Evolutionary conservation across 371 early-diverging fungal genomes (phyloP).

Genomic region (Zopfochytrium polystomum): DNA sequence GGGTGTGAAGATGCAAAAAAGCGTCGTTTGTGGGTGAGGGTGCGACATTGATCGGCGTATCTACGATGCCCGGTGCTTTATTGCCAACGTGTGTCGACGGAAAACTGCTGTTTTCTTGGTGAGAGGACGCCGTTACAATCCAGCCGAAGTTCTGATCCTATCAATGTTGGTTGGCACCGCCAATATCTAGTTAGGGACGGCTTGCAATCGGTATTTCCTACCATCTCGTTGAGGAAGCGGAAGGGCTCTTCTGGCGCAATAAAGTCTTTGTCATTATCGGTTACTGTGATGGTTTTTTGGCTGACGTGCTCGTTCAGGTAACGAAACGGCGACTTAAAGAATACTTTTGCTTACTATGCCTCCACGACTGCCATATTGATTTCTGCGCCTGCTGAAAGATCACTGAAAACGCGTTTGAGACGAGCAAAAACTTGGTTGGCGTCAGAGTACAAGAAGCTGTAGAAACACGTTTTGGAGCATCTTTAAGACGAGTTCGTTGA

Average conservation of each 20-base stretch:
- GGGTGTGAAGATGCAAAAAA: neutral
- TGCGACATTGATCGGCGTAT: too few species aligned
- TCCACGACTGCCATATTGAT: slow-evolving; percentile 13
- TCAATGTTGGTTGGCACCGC: neutral
- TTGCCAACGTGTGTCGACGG: too few species aligned
- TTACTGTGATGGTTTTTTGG: neutral
- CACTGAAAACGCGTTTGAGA: slow-evolving; percentile 22
- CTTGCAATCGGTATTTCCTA: neutral
- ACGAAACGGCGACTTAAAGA: too few species aligned
- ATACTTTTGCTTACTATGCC: slow-evolving; percentile 9
- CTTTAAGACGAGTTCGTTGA: neutral
- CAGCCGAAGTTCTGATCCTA: neutral
- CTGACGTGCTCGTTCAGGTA: too few species aligned
- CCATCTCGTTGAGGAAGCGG: neutral
- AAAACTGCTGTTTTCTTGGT: neutral
- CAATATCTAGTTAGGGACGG: too few species aligned
- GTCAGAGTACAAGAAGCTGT: slow-evolving; percentile 24
- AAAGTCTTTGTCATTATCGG: neutral
- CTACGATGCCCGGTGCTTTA: too few species aligned
- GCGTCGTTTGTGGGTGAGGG: neutral
- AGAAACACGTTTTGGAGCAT: neutral
- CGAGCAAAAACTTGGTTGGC: slow-evolving; percentile 24
- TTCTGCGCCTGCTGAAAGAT: slow-evolving; percentile 11
- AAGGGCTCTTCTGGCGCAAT: neutral
- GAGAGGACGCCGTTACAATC: neutral